Evolutionary conservation across 2,329 filamentous ascomycete genomes (phyloP).

Genomic region (Zymoseptoria tritici): DNA sequence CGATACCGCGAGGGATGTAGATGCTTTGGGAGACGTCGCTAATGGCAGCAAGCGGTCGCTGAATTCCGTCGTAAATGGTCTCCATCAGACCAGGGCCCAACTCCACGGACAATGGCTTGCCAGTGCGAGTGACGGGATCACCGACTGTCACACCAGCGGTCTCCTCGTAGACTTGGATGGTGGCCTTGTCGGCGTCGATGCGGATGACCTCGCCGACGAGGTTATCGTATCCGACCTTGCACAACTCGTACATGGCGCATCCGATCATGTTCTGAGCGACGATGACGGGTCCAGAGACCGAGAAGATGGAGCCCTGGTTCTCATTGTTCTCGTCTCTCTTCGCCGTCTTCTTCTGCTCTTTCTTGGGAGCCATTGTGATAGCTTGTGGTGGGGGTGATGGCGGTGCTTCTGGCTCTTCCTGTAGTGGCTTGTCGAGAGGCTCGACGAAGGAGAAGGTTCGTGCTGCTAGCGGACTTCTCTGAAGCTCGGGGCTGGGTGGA

Average conservation of each 20-base stretch:
- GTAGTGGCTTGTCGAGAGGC: constrained; percentile 5
- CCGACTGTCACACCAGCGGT: constrained; percentile 95
- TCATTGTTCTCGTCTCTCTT: constrained; percentile 41
- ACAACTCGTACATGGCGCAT: constrained; percentile 99
- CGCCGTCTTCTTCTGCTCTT: constrained; percentile 30
- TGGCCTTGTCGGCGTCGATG: constrained; percentile 90
- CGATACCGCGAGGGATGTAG: constrained; percentile 93
- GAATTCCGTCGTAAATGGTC: constrained; percentile 99
- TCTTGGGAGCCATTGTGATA: constrained; percentile 31
- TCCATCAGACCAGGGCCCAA: constrained; percentile 95
- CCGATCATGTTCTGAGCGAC: constrained; percentile 97
- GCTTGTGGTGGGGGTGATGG: constrained; percentile 6
- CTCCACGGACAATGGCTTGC: constrained; percentile 95
- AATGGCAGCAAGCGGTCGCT: constrained; percentile 85
- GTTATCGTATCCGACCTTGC: constrained; percentile 83
- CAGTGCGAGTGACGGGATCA: constrained; percentile 82
- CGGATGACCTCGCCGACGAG: constrained; percentile 97
- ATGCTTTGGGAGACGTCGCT: constrained; percentile 72
- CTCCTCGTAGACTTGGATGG: constrained; percentile 98
- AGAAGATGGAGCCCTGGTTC: constrained; percentile 61
- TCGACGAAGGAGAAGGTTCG: constrained; percentile 1
- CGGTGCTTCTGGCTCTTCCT: constrained; percentile 12
- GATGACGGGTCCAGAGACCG: constrained; percentile 78
- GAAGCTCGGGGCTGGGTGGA: constrained; percentile 11
- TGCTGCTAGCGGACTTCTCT: constrained; percentile 3